These are phyloP conservation scores for Hypoxylon rubiginosum DNA, from an alignment of 2,329 filamentous ascomycete species.

Conservation along the genomic window DNA sequence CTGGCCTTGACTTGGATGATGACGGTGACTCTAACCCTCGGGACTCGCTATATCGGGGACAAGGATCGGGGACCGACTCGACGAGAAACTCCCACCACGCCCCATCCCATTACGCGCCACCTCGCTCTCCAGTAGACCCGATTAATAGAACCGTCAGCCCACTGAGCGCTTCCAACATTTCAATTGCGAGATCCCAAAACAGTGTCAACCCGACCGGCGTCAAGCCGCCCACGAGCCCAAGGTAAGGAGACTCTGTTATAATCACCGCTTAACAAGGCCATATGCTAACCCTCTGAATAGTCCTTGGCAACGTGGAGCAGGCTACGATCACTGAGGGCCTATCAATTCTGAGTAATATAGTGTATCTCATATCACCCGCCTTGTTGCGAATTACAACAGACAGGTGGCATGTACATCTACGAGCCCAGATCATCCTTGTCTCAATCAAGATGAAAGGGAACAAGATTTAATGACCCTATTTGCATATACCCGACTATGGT, in stretches of 20 bases:
- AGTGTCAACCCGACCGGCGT: slow-evolving; percentile 52
- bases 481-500: not conserved
- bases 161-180: slow-evolving; percentile 48
- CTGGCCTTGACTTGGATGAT: slow-evolving; percentile 76
- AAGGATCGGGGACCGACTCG: slow-evolving; percentile 49
- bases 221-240: slow-evolving; percentile 47
- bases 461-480: not conserved
- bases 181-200: slow-evolving; percentile 51
- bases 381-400: not conserved
- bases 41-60: slow-evolving; percentile 64
- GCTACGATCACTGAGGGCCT: slow-evolving; percentile 58
- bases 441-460: not conserved
- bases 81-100: slow-evolving; percentile 48
- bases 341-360: slow-evolving; percentile 5
- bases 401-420: not conserved
- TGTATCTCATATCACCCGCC: not conserved
- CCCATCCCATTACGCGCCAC: slow-evolving; percentile 51
- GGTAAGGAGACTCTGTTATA: slow-evolving; percentile 53
- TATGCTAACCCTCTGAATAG: slow-evolving; percentile 42
- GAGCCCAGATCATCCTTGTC: not conserved
- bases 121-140: slow-evolving; percentile 61
- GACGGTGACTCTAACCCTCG: slow-evolving; percentile 78
- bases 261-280: not conserved
- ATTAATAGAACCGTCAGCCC: slow-evolving; percentile 54
- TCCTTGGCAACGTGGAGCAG: slow-evolving; percentile 68